Percentiles rank a stretch among this genome's conserved stretches.
These are phyloP conservation scores for Alternaria longipes DNA, from an alignment of 2,329 filamentous ascomycete genomes.

Conservation along the genomic window DNA sequence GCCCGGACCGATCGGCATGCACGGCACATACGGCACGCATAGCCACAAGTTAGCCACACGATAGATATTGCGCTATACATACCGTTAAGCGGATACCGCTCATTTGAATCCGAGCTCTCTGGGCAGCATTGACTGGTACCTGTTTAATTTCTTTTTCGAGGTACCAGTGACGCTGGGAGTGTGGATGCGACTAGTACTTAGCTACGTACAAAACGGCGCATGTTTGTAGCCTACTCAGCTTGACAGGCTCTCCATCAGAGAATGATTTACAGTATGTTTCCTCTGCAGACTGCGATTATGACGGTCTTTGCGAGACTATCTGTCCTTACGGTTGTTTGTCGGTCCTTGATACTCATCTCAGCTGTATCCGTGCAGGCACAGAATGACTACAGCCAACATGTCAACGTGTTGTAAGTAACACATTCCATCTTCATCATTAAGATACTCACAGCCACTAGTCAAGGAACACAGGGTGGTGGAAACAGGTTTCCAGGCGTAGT, in stretches of 20 bases:
- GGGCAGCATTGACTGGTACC: neutral
- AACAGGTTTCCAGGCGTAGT: slow-evolving; percentile 51
- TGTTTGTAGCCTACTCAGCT: neutral
- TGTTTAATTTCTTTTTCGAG: neutral
- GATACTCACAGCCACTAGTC: slow-evolving; percentile 11
- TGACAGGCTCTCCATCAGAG: neutral
- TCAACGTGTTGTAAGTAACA: slow-evolving; percentile 48
- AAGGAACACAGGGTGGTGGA: slow-evolving; percentile 41
- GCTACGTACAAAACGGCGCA: neutral
- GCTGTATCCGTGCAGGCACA: neutral
- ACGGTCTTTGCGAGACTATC: neutral
- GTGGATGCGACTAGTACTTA: slow-evolving; percentile 1
- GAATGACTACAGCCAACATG: slow-evolving; percentile 43
- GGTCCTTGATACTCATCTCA: neutral
- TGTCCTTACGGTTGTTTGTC: neutral
- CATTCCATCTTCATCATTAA: neutral
- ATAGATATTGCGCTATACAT: neutral
- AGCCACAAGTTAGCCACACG: slow-evolving; percentile 2
- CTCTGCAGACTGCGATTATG: neutral
- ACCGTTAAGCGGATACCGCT: neutral
- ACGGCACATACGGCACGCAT: slow-evolving; percentile 1
- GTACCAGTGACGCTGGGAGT: neutral
- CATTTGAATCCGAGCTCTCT: neutral
- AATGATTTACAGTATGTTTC: neutral
- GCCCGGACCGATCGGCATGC: neutral